phyloP scores from a whole-genome alignment of 495 filamentous ascomycete species.

The Endocarpon pusillum region DNA sequence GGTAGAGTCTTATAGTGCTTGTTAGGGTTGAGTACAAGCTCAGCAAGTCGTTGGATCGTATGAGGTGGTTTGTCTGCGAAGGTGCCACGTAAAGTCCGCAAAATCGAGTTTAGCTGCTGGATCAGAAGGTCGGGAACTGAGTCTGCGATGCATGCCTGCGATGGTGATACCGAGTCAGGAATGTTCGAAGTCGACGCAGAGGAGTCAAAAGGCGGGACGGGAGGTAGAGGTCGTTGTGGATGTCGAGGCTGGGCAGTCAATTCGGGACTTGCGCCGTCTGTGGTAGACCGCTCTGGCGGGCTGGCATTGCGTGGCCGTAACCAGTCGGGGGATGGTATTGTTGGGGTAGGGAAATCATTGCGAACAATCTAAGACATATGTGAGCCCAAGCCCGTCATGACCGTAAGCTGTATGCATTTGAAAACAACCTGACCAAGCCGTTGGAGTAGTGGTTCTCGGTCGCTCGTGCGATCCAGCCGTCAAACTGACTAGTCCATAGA shows the following conservation, averaged over 20 bases:
- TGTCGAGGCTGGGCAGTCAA: conserved; percentile 25
- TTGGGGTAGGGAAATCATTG: conserved; percentile 34
- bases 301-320: conserved; percentile 10
- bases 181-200: conserved; percentile 29
- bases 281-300: conserved; percentile 15
- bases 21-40: conserved; percentile 66
- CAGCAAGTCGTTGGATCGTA: conserved; percentile 80
- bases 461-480: conserved; percentile 3
- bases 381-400: no score
- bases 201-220: conserved; percentile 14
- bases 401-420: neutral
- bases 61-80: conserved; percentile 72
- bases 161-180: conserved; percentile 26
- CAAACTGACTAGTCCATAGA: conserved; percentile 48
- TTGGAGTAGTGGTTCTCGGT: conserved; percentile 24
- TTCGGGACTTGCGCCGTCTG: conserved; percentile 20
- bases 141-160: conserved; percentile 28
- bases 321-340: conserved; percentile 17
- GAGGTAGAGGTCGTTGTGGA: conserved; percentile 33
- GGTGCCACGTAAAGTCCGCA: conserved; percentile 41
- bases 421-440: conserved; percentile 33
- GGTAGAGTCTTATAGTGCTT: conserved; percentile 65
- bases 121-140: conserved; percentile 46
- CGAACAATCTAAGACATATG: conserved; percentile 29
- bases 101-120: conserved; percentile 47